Percentiles rank a stretch among this genome's conserved stretches.
These are phyloP conservation scores for Tephrocybe sp. DNA, from an alignment of 768 basidiomycete genomes.

Conservation along the genomic window DNA sequence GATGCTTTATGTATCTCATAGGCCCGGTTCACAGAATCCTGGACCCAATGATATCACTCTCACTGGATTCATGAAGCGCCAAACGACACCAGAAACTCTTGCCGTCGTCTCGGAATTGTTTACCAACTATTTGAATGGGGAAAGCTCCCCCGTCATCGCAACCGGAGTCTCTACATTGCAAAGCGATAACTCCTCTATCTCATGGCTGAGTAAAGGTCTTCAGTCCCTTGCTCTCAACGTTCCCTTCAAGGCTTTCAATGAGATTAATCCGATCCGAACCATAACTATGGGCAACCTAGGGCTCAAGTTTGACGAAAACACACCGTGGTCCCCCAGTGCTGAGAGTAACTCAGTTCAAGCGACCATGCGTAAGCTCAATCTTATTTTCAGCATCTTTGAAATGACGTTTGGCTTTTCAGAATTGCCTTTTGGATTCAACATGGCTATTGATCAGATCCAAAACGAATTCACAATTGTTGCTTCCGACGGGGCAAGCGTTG, in stretches of 20 bases:
- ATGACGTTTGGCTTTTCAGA: constrained; percentile 32
- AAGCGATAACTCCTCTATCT: constrained; percentile 50
- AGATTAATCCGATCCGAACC: constrained; percentile 62
- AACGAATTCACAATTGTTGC: constrained; percentile 63
- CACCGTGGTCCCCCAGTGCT: constrained; percentile 57
- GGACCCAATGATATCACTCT: constrained; percentile 60
- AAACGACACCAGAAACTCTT: constrained; percentile 44
- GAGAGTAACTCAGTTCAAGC: constrained; percentile 61
- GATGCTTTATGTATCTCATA: constrained; percentile 6
- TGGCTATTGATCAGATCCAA: constrained; percentile 57
- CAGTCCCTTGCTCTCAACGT: constrained; percentile 55
- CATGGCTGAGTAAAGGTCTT: constrained; percentile 67
- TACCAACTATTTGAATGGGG: constrained; percentile 69
- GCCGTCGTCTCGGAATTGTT: constrained; percentile 58
- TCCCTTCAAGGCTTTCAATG: constrained; percentile 49
- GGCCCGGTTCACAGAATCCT: constrained; percentile 33
- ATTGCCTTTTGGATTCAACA: constrained; percentile 68
- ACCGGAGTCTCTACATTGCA: constrained; percentile 58
- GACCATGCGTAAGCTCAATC: constrained; percentile 40
- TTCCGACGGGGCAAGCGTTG: constrained; percentile 45
- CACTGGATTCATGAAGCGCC: constrained; percentile 52
- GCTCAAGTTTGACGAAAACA: constrained; percentile 50
- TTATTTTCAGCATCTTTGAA: background rate
- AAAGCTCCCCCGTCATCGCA: constrained; percentile 55
- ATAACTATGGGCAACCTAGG: constrained; percentile 61